phyloP scores from a whole-genome alignment of 352 stramenopile species.

The Thalassiosira livingstoniorum region DNA sequence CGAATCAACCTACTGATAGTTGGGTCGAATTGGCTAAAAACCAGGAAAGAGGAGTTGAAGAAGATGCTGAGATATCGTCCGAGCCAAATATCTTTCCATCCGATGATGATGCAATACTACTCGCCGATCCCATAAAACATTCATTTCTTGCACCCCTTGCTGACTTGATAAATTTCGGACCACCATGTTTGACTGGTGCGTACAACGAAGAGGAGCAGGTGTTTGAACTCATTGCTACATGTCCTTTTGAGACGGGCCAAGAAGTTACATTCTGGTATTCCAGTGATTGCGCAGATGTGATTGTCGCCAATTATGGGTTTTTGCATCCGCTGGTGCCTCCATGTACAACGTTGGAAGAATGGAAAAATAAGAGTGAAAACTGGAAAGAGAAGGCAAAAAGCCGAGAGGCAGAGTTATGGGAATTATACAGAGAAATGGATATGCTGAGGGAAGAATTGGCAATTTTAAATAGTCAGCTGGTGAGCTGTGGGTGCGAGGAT shows the following conservation, averaged over 20 bases:
- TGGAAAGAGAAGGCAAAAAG: slow-evolving; percentile 38
- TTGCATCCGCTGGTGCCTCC: slow-evolving; percentile 67
- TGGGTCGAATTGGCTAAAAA: slow-evolving; percentile 66
- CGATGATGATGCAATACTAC: slow-evolving; percentile 30
- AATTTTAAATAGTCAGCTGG: slow-evolving; percentile 32
- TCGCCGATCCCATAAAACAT: slow-evolving; percentile 39
- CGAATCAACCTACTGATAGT: slow-evolving; percentile 71
- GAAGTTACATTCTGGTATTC: slow-evolving; percentile 85
- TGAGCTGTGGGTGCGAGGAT: slow-evolving; percentile 47
- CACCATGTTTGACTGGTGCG: slow-evolving; percentile 71
- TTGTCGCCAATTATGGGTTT: slow-evolving; percentile 83
- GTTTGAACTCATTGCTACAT: slow-evolving; percentile 82
- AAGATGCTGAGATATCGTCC: background rate
- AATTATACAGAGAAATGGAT: slow-evolving; percentile 38
- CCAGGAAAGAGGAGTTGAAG: slow-evolving; percentile 42
- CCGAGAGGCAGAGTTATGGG: slow-evolving; percentile 40
- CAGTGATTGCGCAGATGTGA: slow-evolving; percentile 77
- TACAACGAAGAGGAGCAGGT: slow-evolving; percentile 72
- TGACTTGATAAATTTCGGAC: slow-evolving; percentile 84
- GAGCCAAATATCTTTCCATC: background rate
- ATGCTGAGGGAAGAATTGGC: slow-evolving; percentile 49
- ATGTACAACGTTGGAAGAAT: slow-evolving; percentile 46
- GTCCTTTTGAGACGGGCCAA: slow-evolving; percentile 69
- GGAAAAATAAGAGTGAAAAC: slow-evolving; percentile 39
- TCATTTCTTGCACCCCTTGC: slow-evolving; percentile 81